Conservation (phyloP, 2,329 filamentous ascomycete species). For the Davidsoniella neocaledoniae region DNA sequence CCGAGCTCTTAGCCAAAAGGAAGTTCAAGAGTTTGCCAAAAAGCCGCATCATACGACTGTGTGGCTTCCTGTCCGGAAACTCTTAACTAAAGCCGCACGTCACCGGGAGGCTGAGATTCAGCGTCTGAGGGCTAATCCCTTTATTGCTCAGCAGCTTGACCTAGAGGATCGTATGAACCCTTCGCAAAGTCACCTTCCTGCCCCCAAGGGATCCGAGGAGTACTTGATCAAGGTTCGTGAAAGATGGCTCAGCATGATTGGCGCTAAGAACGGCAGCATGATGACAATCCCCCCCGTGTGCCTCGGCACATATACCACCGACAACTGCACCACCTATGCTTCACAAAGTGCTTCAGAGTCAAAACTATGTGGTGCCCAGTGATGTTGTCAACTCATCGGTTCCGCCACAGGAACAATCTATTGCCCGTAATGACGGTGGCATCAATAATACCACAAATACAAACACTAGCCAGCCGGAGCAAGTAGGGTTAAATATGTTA, state of each 20-base stretch:
- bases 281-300: neutral
- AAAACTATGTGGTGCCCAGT: neutral
- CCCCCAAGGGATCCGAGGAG: slow-evolving; percentile 28
- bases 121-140: slow-evolving; percentile 30
- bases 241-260: slow-evolving; percentile 34
- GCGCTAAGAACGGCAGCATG: slow-evolving; percentile 13
- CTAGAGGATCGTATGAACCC: slow-evolving; percentile 28
- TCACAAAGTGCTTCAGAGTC: too few species aligned
- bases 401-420: neutral
- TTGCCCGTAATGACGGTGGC: neutral
- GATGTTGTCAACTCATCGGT: neutral
- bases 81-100: slow-evolving; percentile 34
- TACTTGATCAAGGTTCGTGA: slow-evolving; percentile 29
- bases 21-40: slow-evolving; percentile 27
- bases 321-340: neutral
- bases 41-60: slow-evolving; percentile 30
- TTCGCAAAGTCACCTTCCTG: slow-evolving; percentile 29
- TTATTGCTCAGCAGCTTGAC: slow-evolving; percentile 33
- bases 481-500: slow-evolving; percentile 8
- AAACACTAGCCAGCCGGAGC: neutral
- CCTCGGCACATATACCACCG: neutral
- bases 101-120: slow-evolving; percentile 34
- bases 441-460: neutral
- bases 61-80: slow-evolving; percentile 36
- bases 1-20: slow-evolving; percentile 22